A percentile compares a stretch with the other conserved stretches of the same genome.
These are phyloP conservation scores for Coemansia sp. DNA, from an alignment of 192 early-diverging fungal species.

Conservation along the genomic window DNA sequence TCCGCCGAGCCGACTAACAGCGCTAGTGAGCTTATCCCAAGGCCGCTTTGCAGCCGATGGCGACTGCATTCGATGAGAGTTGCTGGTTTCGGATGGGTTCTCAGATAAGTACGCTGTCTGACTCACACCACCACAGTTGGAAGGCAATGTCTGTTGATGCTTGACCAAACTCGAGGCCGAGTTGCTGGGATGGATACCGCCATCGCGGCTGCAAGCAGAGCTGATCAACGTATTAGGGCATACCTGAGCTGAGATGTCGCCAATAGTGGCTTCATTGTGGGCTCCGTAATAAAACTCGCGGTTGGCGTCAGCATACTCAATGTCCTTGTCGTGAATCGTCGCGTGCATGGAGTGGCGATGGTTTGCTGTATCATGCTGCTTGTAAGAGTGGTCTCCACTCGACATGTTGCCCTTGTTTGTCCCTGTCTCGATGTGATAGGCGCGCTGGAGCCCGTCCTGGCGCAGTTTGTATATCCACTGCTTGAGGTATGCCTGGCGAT, in stretches of 20 bases:
- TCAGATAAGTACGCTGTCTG: not conserved
- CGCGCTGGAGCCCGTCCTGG: conserved; percentile 35
- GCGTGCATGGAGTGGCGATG: not conserved
- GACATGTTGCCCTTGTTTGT: not conserved
- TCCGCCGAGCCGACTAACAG: not conserved
- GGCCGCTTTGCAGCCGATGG: not conserved
- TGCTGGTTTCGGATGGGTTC: not conserved
- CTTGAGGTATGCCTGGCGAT: conserved; percentile 23
- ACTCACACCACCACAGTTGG: not conserved
- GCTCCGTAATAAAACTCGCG: conserved; percentile 2
- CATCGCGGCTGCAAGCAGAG: not conserved
- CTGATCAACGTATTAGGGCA: not conserved
- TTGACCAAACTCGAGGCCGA: conserved; percentile 1
- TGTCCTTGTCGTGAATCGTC: not conserved
- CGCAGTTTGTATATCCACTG: conserved; percentile 34
- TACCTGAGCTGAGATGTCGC: not conserved
- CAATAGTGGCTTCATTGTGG: not conserved
- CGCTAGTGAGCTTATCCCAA: not conserved
- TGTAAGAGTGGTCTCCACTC: not conserved
- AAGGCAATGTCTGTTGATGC: not conserved
- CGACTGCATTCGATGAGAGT: not conserved
- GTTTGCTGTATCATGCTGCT: not conserved
- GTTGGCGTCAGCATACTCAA: conserved; percentile 3
- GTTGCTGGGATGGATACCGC: not conserved
- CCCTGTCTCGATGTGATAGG: conserved; percentile 23